Percentiles rank a stretch among this genome's conserved stretches.
These are phyloP conservation scores for Saprolegnia diclina DNA, from an alignment of 352 stramenopile genomes.

Conservation along the genomic window DNA sequence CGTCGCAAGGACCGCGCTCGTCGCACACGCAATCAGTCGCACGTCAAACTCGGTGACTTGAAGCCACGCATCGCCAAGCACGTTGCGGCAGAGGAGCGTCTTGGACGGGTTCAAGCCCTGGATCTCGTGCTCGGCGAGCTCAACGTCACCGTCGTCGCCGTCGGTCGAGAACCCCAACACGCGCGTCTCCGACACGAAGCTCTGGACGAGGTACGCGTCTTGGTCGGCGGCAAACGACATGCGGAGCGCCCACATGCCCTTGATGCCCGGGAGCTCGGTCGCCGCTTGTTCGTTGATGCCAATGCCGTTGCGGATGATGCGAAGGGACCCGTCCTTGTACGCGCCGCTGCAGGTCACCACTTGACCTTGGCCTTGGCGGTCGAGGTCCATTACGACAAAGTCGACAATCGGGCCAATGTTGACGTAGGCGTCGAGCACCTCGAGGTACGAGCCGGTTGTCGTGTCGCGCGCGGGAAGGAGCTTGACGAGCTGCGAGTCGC, in stretches of 20 bases:
- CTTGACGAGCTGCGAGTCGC: slow-evolving; percentile 94
- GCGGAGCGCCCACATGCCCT: slow-evolving; percentile 96
- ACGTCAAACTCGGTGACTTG: slow-evolving; percentile 93
- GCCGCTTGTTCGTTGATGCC: slow-evolving; percentile 95
- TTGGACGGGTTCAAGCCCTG: slow-evolving; percentile 73
- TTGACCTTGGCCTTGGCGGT: slow-evolving; percentile 91
- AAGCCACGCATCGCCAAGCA: slow-evolving; percentile 80
- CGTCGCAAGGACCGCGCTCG: slow-evolving; percentile 53
- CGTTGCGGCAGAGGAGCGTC: slow-evolving; percentile 92
- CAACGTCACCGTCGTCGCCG: slow-evolving; percentile 62
- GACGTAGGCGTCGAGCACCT: slow-evolving; percentile 95
- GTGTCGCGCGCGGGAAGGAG: slow-evolving; percentile 77
- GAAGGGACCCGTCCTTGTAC: slow-evolving; percentile 93
- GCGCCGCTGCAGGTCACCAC: slow-evolving; percentile 96
- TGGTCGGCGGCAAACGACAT: slow-evolving; percentile 76
- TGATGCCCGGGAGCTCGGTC: slow-evolving; percentile 95
- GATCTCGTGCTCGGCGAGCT: slow-evolving; percentile 92
- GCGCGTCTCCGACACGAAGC: slow-evolving; percentile 94
- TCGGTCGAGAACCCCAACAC: slow-evolving; percentile 85
- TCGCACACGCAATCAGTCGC: slow-evolving; percentile 77
- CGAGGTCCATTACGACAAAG: slow-evolving; percentile 95
- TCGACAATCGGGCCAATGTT: slow-evolving; percentile 98
- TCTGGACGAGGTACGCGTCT: slow-evolving; percentile 95
- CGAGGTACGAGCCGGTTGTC: slow-evolving; percentile 78
- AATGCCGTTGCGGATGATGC: slow-evolving; percentile 98